A percentile compares a stretch with the other conserved stretches of the same genome.
Evolutionary conservation across 2,329 filamentous ascomycete species (phyloP).

Genomic region (Aureobasidium sp.): DNA sequence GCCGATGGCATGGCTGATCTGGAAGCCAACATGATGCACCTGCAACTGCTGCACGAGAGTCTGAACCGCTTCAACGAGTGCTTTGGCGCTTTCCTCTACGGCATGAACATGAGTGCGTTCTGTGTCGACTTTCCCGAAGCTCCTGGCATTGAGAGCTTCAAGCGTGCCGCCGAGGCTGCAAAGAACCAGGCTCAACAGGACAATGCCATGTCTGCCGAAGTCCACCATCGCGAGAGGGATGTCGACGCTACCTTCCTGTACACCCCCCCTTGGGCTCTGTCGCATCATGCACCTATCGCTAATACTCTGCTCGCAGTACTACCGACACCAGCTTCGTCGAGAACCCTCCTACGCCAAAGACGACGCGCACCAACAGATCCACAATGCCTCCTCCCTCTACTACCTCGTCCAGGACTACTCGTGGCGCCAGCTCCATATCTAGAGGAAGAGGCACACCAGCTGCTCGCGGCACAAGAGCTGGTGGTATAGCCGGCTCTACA

Average conservation of each 20-base stretch:
- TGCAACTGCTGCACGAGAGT: constrained; percentile 95
- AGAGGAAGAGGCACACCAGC: constrained; percentile 18
- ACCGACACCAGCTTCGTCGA: constrained; percentile 89
- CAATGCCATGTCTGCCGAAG: constrained; percentile 1
- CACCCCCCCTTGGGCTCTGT: constrained; percentile 27
- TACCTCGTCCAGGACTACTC: constrained; percentile 17
- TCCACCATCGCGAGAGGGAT: constrained; percentile 31
- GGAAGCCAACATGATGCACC: constrained; percentile 94
- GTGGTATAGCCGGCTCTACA: constrained; percentile 21
- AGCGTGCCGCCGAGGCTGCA: constrained; percentile 12
- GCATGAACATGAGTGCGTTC: constrained; percentile 97
- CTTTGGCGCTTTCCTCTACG: constrained; percentile 92
- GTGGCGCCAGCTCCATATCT: constrained; percentile 30
- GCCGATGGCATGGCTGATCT: constrained; percentile 91
- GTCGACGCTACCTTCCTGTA: constrained; percentile 80
- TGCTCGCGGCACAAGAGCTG: constrained; percentile 20
- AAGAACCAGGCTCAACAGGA: constrained; percentile 8
- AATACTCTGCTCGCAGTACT: constrained; percentile 50
- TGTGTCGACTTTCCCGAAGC: constrained; percentile 95
- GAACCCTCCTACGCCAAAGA: constrained; percentile 55
- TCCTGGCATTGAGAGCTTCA: constrained; percentile 16
- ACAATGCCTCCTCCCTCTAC: constrained; percentile 28
- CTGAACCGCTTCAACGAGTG: constrained; percentile 89
- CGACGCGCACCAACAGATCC: constrained; percentile 31
- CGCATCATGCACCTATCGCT: not conserved